Evolutionary conservation across 805 yeast genomes (phyloP).

Genomic region (Cyberlindnera euphorbiiphila): DNA sequence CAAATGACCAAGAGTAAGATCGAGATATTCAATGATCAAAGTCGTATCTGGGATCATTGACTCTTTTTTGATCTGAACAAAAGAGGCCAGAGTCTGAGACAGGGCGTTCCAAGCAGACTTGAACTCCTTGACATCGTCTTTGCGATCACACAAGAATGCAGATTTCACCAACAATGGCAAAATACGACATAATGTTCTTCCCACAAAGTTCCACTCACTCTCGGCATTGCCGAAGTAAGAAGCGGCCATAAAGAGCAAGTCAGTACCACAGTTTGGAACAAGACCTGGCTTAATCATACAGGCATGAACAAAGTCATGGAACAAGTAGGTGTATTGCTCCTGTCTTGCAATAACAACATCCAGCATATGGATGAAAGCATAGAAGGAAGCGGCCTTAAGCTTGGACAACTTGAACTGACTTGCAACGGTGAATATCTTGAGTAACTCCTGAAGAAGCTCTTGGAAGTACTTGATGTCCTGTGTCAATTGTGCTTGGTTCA

Average conservation of each 20-base stretch:
- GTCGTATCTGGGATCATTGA: conserved; percentile 57
- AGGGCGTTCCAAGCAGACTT: conserved; percentile 29
- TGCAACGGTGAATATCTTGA: conserved; percentile 33
- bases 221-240: conserved; percentile 45
- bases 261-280: conserved; percentile 50
- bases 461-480: conserved; percentile 59
- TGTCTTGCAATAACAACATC: conserved; percentile 64
- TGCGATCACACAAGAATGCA: conserved; percentile 29
- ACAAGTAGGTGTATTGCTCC: conserved; percentile 55
- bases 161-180: conserved; percentile 48
- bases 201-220: conserved; percentile 56
- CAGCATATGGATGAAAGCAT: conserved; percentile 54
- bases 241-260: conserved; percentile 43
- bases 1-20: conserved; percentile 47
- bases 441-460: conserved; percentile 41
- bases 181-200: conserved; percentile 61
- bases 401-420: conserved; percentile 19
- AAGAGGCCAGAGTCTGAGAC: conserved; percentile 35
- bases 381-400: conserved; percentile 41
- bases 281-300: conserved; percentile 22
- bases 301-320: conserved; percentile 45
- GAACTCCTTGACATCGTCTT: conserved; percentile 24
- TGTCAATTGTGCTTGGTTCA: conserved; percentile 50
- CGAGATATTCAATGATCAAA: conserved; percentile 56
- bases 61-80: conserved; percentile 45